Base-by-base conservation (phyloP, 768 basidiomycete genomes). In the Coprinopsis sp. region DNA sequence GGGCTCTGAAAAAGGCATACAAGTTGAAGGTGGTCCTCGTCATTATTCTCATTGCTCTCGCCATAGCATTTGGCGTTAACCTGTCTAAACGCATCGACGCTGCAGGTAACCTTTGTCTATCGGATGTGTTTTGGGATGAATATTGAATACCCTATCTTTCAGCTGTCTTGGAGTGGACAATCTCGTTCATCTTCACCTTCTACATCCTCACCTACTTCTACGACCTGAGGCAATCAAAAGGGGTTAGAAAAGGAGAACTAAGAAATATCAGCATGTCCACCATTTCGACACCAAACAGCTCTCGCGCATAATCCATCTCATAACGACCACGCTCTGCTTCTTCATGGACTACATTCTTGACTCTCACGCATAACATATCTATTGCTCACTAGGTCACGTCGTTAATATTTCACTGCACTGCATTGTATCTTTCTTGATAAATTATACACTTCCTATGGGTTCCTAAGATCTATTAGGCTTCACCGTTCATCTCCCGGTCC, bases 161-260 rank as follows among this genome's bases (percentile, higher is more conserved):
- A 80, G 84, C 73, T n/a, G 62, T 88, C 45, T 55, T 90, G 6
- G 88, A 91, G 61, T 91, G 87, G 87, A 57, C 62, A 0, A 85
- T 91, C 39, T 74, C 76, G 3, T 81, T 89, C 44, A 78, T 84
- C 6, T 88, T 81, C 61, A 82, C 82, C 4, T 73, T 86, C 53
- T 90, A 85, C 61, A 65, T 88, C 31, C 67, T 87, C 48, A 83
- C 85, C 0, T 90, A 86, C 65, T 78, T 62, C 52, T 84, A 76
- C 59, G 88, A 91, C 61, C 71, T 87, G n/a, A 69, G 78, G 39
- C 70, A 76, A 60, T 72, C 79, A 3, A 80, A 76, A 54, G 79
- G 78, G 40, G 62, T 74, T 2, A 64, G 63, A 37, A 70, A 67
- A 49, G 77, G 78, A 33, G 67, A 79, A 54, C 67, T 77, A 27